Percentiles rank a stretch among this genome's conserved stretches.
phyloP scores from a whole-genome alignment of 495 filamentous ascomycete species.

The Podospora conica region DNA sequence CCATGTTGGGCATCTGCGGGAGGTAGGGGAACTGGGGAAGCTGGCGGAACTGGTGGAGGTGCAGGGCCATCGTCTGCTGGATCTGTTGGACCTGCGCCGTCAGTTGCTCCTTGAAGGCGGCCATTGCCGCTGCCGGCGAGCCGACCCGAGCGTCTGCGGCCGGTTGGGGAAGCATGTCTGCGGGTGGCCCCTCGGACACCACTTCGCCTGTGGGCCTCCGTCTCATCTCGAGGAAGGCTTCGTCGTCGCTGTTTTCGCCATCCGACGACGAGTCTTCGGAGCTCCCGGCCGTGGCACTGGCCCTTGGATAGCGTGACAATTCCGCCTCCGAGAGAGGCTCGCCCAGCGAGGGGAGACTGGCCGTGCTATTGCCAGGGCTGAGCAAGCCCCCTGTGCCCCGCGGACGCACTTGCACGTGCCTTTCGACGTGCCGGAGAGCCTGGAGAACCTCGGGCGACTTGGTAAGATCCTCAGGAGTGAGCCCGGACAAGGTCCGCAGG shows the following conservation, averaged over 20 bases:
- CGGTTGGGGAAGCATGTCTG: slow-evolving; percentile 23
- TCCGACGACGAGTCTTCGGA: slow-evolving; percentile 35
- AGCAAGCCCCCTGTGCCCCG: slow-evolving; percentile 39
- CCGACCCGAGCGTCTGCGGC: slow-evolving; percentile 34
- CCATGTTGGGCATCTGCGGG: slow-evolving; percentile 41
- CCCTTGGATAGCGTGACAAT: slow-evolving; percentile 37
- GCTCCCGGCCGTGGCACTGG: slow-evolving; percentile 9
- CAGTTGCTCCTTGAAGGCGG: slow-evolving; percentile 70
- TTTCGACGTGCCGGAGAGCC: slow-evolving; percentile 48
- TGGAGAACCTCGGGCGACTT: slow-evolving; percentile 52
- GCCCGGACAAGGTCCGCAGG: slow-evolving; percentile 62
- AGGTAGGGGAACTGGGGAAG: slow-evolving; percentile 21
- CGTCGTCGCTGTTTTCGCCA: slow-evolving; percentile 31
- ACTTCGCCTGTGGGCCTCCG: slow-evolving; percentile 15
- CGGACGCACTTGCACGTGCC: slow-evolving; percentile 47
- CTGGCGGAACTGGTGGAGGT: slow-evolving; percentile 26
- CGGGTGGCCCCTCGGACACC: slow-evolving; percentile 8
- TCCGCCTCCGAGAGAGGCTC: slow-evolving; percentile 40
- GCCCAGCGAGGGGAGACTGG: slow-evolving; percentile 59
- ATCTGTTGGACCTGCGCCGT: slow-evolving; percentile 72
- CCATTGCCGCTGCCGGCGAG: slow-evolving; percentile 56
- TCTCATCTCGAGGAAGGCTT: slow-evolving; percentile 35
- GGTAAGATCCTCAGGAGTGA: slow-evolving; percentile 67
- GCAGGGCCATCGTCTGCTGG: slow-evolving; percentile 56
- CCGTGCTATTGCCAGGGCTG: slow-evolving; percentile 61